Base-by-base conservation (phyloP, 106 monocot genomes). In the Dioscorea alata region DNA sequence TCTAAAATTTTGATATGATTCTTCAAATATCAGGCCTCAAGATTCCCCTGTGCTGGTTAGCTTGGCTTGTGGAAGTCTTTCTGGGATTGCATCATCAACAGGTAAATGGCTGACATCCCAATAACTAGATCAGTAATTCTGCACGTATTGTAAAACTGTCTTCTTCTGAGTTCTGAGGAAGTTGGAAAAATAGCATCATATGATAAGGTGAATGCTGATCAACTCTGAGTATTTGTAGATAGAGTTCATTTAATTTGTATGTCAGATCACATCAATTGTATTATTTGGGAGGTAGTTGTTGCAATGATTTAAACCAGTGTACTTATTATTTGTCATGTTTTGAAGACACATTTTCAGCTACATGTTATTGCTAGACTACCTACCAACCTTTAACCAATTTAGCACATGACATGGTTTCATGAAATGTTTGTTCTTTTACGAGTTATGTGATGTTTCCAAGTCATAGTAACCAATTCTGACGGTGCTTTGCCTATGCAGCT, bases 31-130 rank as follows among this genome's bases (percentile, higher is more conserved):
- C 71, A 95, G 95, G 79, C 91, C 95, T 64, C 54, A 80, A 59
- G 95, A 95, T 80, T 84, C 88, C 59, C 48, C 66, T 70, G 71
- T 71, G 14, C 50, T 88, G 18, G 72, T 95, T 50, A 88, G 88
- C 71, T 82, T 95, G 73, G 83, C 82, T 59, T 91, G 88, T 72
- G 95, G 95, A 68, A 86, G 91, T 48, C 48, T 88, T 48, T 95
- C 95, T 49, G 95, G 95, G n/a, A 79, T 95, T 74, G 86, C 88
- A 57, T 95, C 95, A 32, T 95, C 95, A 50, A 88, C 91, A 70
- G 77, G 95, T 95, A 78, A 76, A 23, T 76, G 10, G 28, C 32
- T 34, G 17, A 32, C 4, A 35, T 9, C 10, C 12, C 21, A 0
- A 25, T 20, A 49, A 53, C 33, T 65, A 16, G 61, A 33, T 62